These are phyloP conservation scores for Fusarium fracticaudum DNA, from an alignment of 2,329 filamentous ascomycete genomes.

Conservation along the genomic window DNA sequence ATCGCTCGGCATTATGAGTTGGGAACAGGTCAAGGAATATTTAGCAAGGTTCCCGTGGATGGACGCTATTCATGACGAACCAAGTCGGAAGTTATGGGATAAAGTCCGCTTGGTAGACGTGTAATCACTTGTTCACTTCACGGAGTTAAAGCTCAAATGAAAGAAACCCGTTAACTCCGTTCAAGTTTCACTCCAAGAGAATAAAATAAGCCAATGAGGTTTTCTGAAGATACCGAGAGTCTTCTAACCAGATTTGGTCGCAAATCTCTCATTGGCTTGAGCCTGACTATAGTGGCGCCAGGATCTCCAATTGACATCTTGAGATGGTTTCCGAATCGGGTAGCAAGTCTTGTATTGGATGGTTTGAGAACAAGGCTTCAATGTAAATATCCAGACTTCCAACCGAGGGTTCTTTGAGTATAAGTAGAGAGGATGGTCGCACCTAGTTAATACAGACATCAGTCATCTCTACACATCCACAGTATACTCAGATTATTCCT, in stretches of 20 bases:
- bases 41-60: not conserved
- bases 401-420: fast-evolving
- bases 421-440: not conserved
- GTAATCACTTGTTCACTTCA: not conserved
- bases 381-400: fast-evolving
- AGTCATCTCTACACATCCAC: not conserved
- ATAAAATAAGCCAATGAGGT: not conserved
- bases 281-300: not conserved
- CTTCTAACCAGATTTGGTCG: not conserved
- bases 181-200: fast-evolving
- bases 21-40: not conserved
- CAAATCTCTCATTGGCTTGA: conserved; percentile 7
- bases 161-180: conserved; percentile 6
- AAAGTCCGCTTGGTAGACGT: not conserved
- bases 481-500: not conserved
- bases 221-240: fast-evolving
- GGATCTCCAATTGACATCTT: not conserved
- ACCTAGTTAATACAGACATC: not conserved
- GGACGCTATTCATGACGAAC: not conserved
- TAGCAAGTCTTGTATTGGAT: conserved; percentile 15
- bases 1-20: not conserved
- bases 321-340: not conserved
- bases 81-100: not conserved
- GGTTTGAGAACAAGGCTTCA: not conserved
- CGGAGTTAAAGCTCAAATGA: not conserved